Evolutionary conservation across 1,284 basidiomycete genomes (phyloP), one percentile per base, ranked within the genome.

Genomic region (Tilletia indica): DNA sequence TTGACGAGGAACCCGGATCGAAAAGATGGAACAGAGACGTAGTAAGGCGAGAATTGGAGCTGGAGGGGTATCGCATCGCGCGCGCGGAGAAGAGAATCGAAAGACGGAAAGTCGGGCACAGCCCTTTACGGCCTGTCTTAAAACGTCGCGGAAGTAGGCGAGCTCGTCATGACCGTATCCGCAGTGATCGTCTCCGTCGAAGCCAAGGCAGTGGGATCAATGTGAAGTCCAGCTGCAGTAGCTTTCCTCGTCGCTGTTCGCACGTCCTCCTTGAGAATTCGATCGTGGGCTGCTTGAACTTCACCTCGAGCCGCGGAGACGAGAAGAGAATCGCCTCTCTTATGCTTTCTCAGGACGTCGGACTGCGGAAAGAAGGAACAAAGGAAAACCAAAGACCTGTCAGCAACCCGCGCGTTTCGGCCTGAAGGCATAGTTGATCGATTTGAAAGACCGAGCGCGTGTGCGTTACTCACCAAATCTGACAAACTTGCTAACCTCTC

Each of bases 401-500:
- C 25, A 31, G 25, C 25, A 31, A 31, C 2, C 25, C 25, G 25
- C 25, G 25, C 25, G 25, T 31, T 31, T 31, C 25, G 25, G 25
- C 25, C 25, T 31, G 25, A 31, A 31, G 25, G 25, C 25, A 31
- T 31, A 31, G 25, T 31, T 31, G 25, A 31, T 31, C 25, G 25
- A 31, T 31, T 31, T 31, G 25, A 31, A 31, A 31, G 25, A 31
- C 25, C 25, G 25, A 31, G 25, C 25, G 25, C 25, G 25, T 31
- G 25, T 31, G 25, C 25, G 25, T 31, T 8, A 16, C 71, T 77
- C 34, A 73, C 79, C 42, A 80, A 72, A 48, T 74, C 70, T 49
- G 75, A 73, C 38, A 81, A 61, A 16, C 75, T 76, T 25, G 76
- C 67, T 48, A 80, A 74, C 58, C 74, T 72, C 21, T 81, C 78